A percentile compares a stretch with the other conserved stretches of the same genome.
Evolutionary conservation across 2,329 filamentous ascomycete genomes (phyloP).

Genomic region (Hypomyces rosellus): DNA sequence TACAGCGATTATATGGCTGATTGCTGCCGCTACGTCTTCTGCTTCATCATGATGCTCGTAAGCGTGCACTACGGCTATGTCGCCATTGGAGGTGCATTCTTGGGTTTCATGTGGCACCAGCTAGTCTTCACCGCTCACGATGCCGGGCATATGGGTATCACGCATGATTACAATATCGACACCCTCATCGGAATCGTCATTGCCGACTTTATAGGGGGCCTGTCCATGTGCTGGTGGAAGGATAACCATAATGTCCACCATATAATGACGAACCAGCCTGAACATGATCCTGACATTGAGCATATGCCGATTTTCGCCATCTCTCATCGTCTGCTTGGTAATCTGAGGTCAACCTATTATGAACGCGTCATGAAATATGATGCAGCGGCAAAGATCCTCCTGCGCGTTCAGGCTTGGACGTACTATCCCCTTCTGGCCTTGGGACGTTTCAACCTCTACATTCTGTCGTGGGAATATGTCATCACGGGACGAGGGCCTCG

Average conservation of each 20-base stretch:
- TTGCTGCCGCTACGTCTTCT: conserved; percentile 42
- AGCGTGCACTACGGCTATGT: conserved; percentile 48
- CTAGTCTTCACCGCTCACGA: conserved; percentile 65
- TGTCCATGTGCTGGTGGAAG: conserved; percentile 66
- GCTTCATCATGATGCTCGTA: conserved; percentile 45
- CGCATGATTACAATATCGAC: conserved; percentile 51
- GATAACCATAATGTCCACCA: conserved; percentile 64
- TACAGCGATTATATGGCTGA: conserved; percentile 56
- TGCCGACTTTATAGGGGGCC: conserved; percentile 58
- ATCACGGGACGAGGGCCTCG: conserved; percentile 48
- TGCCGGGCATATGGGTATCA: conserved; percentile 58
- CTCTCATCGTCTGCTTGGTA: conserved; percentile 58
- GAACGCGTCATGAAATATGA: conserved; percentile 60
- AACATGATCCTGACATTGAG: conserved; percentile 55
- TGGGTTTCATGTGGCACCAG: conserved; percentile 51
- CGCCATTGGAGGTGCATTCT: conserved; percentile 47
- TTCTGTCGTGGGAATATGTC: conserved; percentile 59
- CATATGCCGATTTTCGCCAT: conserved; percentile 66
- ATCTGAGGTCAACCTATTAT: conserved; percentile 59
- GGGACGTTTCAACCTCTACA: conserved; percentile 67
- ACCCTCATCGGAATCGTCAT: conserved; percentile 57
- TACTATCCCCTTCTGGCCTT: conserved; percentile 64
- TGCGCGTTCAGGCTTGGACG: conserved; percentile 57
- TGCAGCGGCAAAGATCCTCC: conserved; percentile 49
- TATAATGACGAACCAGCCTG: conserved; percentile 57